Evolutionary conservation across 257 asterid species (phyloP), one percentile per base, ranked within the genome.

Genomic region (Avicennia marina): DNA sequence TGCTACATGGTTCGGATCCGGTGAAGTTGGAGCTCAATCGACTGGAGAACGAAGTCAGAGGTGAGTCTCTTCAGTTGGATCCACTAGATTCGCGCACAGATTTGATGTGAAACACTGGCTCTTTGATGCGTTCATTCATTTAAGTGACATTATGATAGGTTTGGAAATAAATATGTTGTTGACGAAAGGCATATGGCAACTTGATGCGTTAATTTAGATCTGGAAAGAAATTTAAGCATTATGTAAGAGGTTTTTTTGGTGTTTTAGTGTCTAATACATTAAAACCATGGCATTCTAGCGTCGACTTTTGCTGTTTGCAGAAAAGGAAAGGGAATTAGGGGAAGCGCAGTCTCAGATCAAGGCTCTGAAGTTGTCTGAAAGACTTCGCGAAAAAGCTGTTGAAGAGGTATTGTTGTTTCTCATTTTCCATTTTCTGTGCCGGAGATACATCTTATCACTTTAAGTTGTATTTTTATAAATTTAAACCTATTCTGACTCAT

Each of bases 1-100:
- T 89, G 64, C 89, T 93, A 60, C 99, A 93, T 60, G 99, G 99
- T 27, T 93, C 99, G 94, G 99, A 93, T 93, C 99, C 99, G 87
- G 97, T 93, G 77, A 89, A 82, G 83, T 16, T 93, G 72, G 99
- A 93, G 89, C 99, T 93, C 65, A 93, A 89, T 78, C 94, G 99
- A 38, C 95, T 93, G 31, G 99, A 93, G 83, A 93, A 93, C 47
- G 97, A 89, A 75, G 88, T 93, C 85, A 84, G 96, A 89, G 97
- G 99, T 89, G 36, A 44, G 94, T 80, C 71, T 70, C 68, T 66
- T 27, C 67, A 47, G 81, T 78, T 81, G 86, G 96, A 85, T 89
- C 94, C 94, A 40, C 71, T 65, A 69, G 86, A 81, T 78, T 81
- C 60, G 61, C 64, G 67, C 56, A 31, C 47, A 38, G 79, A 54